These are phyloP conservation scores for Phaeosphaeria sp. DNA, from an alignment of 2,329 filamentous ascomycete species.

Conservation along the genomic window DNA sequence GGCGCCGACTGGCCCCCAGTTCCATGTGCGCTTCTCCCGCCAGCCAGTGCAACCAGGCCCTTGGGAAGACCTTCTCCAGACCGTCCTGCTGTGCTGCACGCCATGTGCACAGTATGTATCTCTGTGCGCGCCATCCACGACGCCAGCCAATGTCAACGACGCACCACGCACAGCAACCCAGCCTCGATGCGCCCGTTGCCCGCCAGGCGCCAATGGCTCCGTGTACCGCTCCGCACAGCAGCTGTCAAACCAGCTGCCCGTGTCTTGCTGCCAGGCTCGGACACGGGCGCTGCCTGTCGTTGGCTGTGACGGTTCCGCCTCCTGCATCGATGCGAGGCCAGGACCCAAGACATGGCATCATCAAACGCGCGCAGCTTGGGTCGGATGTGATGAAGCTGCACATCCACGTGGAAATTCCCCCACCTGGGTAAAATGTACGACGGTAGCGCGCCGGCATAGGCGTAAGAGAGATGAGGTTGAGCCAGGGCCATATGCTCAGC, in stretches of 20 bases:
- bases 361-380: constrained; percentile 7
- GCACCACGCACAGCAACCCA: constrained; percentile 13
- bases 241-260: constrained; percentile 27
- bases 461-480: constrained; percentile 28
- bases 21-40: constrained; percentile 27
- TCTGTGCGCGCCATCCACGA: neutral
- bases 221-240: constrained; percentile 16
- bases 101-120: neutral
- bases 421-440: constrained; percentile 28
- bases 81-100: neutral
- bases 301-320: neutral
- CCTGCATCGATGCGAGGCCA: neutral
- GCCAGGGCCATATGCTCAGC: constrained; percentile 24
- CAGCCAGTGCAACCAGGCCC: constrained; percentile 34
- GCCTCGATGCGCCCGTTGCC: constrained; percentile 17
- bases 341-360: constrained; percentile 4
- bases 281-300: neutral
- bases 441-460: constrained; percentile 28
- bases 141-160: constrained; percentile 14
- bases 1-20: constrained; percentile 22
- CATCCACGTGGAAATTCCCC: constrained; percentile 45
- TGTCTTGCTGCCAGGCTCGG: neutral
- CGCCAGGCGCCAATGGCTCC: neutral
- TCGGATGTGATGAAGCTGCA: constrained; percentile 17
- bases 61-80: constrained; percentile 21